phyloP scores from a whole-genome alignment of 176 grass and related monocot species.

The Bolboschoenus planiculmis region DNA sequence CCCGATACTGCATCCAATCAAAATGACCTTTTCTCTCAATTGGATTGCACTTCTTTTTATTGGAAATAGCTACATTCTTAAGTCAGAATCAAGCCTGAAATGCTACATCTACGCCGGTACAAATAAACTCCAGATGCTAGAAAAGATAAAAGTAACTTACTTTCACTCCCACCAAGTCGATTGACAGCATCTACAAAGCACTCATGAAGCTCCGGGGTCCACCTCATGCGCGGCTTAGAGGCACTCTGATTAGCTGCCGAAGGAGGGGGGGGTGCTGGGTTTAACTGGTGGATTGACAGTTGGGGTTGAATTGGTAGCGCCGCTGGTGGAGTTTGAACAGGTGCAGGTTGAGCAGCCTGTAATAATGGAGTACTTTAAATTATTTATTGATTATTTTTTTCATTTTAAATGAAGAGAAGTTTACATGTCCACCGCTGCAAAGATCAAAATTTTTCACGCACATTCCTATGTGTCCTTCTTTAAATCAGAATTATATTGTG shows the following conservation, averaged over 20 bases:
- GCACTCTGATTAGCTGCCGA: constrained; percentile 36
- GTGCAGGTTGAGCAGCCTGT: constrained; percentile 44
- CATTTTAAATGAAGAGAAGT: neutral
- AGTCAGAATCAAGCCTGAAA: neutral
- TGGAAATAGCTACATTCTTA: neutral
- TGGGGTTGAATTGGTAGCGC: constrained; percentile 49
- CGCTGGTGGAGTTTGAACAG: constrained; percentile 34
- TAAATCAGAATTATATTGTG: too few relatives aligned
- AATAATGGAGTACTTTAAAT: constrained; percentile 4
- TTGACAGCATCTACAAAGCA: constrained; percentile 91
- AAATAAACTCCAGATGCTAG: neutral
- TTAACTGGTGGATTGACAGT: constrained; percentile 41
- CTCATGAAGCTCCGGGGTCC: constrained; percentile 96
- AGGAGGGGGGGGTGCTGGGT: constrained; percentile 28
- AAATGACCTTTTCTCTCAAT: neutral
- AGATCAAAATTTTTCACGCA: neutral
- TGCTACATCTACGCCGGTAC: neutral
- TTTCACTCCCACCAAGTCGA: constrained; percentile 95
- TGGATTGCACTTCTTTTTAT: neutral
- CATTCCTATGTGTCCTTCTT: neutral
- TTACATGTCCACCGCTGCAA: neutral
- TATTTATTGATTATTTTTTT: neutral
- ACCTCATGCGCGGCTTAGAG: constrained; percentile 81
- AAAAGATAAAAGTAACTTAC: constrained; percentile 27
- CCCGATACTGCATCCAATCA: neutral